Base-by-base conservation (phyloP, 1,139 yeast species). In the Pichia inconspicua region DNA sequence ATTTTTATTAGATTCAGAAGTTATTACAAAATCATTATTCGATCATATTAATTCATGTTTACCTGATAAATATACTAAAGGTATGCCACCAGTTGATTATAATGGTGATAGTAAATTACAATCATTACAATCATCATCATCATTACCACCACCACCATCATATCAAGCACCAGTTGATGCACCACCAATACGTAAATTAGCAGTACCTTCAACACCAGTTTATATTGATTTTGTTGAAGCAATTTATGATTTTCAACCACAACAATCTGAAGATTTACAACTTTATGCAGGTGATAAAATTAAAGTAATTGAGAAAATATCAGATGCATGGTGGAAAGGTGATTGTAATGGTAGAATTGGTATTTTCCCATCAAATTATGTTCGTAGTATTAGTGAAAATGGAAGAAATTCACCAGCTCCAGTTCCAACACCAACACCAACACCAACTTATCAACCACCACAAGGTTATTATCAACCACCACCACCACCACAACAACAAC, bases 311-410 rank as follows among this genome's bases (percentile, higher is more conserved):
- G 96, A 89, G 62, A 87, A 80, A 62, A 73, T 84, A 51, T 86
- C 94, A 22, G 75, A 76, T 39, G 94, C 89, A 63, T 90, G 98
- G 97, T 89, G 94, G 88, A 83, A 79, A 63, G 97, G 98, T 41
- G 55, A 66, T 39, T 63, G 71, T 14, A 74, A 77, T 40, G 77
- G 78, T 41, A 65, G 66, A 27, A 75, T 77, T 9, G 98, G 98
- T 27, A 82, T 90, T 58, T 90, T 92, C 70, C 98, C 98, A 7
- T 72, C 94, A 2, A 88, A 88, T 65, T 92, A 92, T 62, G 95
- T 88, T 34, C 15, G 37, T 5, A 34, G 37, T 34, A 34, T 15
- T 42, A 73, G 70, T 34, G 14, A 34, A 19, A 52, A 7, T 34
- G 10, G 7, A 15, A 35, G 19, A 14, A 35, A 35, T 35, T 35